Conservation (phyloP, 495 filamentous ascomycete genomes). For the Tuber indicum region DNA sequence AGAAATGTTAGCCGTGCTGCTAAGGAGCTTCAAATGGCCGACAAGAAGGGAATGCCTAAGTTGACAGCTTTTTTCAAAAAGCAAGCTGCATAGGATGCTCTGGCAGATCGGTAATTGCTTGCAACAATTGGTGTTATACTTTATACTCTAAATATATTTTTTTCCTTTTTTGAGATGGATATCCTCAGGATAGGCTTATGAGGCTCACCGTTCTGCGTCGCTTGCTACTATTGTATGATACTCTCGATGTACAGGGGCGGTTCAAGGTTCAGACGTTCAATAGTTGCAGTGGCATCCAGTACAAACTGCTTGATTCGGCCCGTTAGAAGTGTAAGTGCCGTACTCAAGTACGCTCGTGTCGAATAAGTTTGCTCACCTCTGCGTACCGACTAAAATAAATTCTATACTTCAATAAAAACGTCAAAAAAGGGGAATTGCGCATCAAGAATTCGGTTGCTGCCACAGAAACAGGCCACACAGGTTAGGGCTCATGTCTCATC, state of each 20-base stretch:
- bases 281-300: neutral
- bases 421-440: no score
- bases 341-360: no score
- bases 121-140: neutral
- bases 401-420: no score
- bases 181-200: neutral
- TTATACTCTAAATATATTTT: neutral
- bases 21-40: constrained; percentile 75
- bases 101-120: neutral
- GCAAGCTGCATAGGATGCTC: constrained; percentile 41
- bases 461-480: no score
- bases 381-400: no score
- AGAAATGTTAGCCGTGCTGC: constrained; percentile 64
- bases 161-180: neutral
- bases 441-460: no score
- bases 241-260: no score
- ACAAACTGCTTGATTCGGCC: neutral
- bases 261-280: neutral
- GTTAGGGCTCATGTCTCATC: no score
- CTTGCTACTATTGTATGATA: neutral
- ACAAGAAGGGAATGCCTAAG: constrained; percentile 91
- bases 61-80: constrained; percentile 91
- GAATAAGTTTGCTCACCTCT: no score
- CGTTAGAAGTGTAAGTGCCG: neutral
- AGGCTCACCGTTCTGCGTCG: neutral